Base-by-base conservation (phyloP, 2,329 filamentous ascomycete species). In the Calonectria henricotiae region DNA sequence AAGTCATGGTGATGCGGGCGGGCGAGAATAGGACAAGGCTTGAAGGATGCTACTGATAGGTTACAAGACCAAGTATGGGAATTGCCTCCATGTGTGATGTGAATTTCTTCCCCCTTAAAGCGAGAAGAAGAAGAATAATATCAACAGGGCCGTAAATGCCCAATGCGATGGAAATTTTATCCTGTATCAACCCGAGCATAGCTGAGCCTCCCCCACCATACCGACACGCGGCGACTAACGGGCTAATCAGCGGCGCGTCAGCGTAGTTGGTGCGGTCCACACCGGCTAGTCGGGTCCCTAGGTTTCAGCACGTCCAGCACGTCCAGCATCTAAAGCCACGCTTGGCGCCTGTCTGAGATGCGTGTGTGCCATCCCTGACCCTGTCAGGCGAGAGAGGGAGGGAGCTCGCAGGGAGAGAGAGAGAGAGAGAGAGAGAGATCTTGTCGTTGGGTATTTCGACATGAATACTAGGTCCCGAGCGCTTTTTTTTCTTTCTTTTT, bases 201-300 rank as follows among this genome's bases (percentile, higher is more conserved):
- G 62, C 67, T 69, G 67, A 69, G 61, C 62, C 54, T 62, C 20
- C 65, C 62, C 67, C 67, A 46, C 60, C 60, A 47, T 37, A 23
- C 27, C 35, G 37, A n/a, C 32, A 54, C 35, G 54, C 49, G 37
- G 39, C 37, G 44, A 51, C 20, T 39, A 58, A 27, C 35, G 39
- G 15, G 54, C 67, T 60, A 68, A 61, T 65, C 51, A 37, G 51
- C 61, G 32, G n/a, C 23, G 44, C 43, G 35, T 35, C 49, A 60
- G 51, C 51, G 60, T 46, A 60, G 25, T 15, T 41, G 62, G 60
- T 32, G 49, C 62, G 54, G 39, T 46, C 25, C 25, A 44, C 32
- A 5, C 44, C 43, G 43, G 30, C 30, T 43, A 61, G 43, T 44
- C 17, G 49, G 49, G 27, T 60, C 12, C 37, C n/a, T 39, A 32